Evolutionary conservation across 768 basidiomycete species (phyloP).

Genomic region (Mycena vulgaris): DNA sequence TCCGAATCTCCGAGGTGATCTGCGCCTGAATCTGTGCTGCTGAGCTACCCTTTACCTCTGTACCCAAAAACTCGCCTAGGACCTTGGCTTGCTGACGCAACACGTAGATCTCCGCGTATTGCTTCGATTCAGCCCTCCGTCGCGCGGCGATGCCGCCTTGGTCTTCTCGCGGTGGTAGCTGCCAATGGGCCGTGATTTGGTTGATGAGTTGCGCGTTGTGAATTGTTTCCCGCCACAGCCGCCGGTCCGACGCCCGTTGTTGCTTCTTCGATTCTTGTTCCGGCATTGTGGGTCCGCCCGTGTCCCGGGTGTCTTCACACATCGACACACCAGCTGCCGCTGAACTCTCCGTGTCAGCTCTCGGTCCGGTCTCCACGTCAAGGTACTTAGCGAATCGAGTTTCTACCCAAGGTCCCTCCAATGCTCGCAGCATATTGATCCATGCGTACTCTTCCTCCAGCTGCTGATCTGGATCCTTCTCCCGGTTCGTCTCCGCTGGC

Average conservation of each 20-base stretch:
- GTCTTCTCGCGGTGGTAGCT: not conserved
- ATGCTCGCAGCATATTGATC: not conserved
- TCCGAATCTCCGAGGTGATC: conserved; percentile 11
- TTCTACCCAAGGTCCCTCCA: conserved; percentile 10
- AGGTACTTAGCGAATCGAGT: conserved; percentile 28
- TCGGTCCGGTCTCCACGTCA: not conserved
- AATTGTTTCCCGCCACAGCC: not conserved
- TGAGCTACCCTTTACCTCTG: no score
- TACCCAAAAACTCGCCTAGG: no score
- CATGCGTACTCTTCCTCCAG: conserved; percentile 18
- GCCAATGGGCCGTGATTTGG: conserved; percentile 8
- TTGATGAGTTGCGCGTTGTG: conserved; percentile 3
- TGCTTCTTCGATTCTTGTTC: no score
- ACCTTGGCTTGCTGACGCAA: not conserved
- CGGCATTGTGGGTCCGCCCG: no score
- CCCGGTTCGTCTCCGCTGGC: not conserved
- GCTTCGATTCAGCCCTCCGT: not conserved
- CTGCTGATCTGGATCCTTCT: conserved; percentile 10
- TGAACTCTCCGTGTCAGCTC: not conserved
- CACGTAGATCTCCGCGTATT: not conserved
- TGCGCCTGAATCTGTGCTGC: not conserved
- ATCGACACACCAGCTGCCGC: not conserved
- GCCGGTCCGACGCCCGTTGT: not conserved
- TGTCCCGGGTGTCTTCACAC: no score
- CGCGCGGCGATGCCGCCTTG: not conserved